Percentiles rank a stretch among this genome's conserved stretches.
Conservation (phyloP, 1,139 yeast species). For the Torulaspora pretoriensis region DNA sequence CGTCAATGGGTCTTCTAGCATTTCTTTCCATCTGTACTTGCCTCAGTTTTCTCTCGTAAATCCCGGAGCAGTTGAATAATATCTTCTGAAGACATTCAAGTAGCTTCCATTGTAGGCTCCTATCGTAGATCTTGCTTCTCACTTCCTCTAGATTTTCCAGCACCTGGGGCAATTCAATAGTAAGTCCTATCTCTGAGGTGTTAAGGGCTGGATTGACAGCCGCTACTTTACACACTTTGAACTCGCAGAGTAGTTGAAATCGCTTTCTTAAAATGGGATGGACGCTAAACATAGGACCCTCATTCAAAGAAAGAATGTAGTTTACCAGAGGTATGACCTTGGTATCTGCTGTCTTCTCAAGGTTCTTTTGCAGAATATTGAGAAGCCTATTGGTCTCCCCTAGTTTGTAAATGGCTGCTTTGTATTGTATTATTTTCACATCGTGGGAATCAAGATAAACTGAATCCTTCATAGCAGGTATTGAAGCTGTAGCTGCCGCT, state of each 20-base stretch:
- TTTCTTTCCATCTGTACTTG: slow-evolving; percentile 43
- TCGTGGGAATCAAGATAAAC: slow-evolving; percentile 28
- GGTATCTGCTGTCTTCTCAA: slow-evolving; percentile 20
- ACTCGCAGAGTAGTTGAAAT: slow-evolving; percentile 26
- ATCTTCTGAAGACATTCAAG: slow-evolving; percentile 23
- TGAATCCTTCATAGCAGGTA: slow-evolving; percentile 20
- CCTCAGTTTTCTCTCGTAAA: slow-evolving; percentile 47
- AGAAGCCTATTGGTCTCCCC: slow-evolving; percentile 26
- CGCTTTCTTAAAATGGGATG: slow-evolving; percentile 30
- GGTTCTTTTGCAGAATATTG: slow-evolving; percentile 22
- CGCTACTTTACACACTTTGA: slow-evolving; percentile 24
- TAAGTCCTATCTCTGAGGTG: slow-evolving; percentile 18
- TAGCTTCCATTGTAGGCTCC: slow-evolving; percentile 27
- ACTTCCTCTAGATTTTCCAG: slow-evolving; percentile 12
- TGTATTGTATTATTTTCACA: slow-evolving; percentile 31
- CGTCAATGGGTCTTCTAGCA: slow-evolving; percentile 31
- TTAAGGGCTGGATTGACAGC: slow-evolving; percentile 19
- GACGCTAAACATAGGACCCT: slow-evolving; percentile 32
- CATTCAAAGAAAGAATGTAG: slow-evolving; percentile 29
- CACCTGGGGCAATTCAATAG: slow-evolving; percentile 19
- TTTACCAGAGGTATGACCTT: slow-evolving; percentile 31
- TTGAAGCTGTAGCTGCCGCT: slow-evolving; percentile 31
- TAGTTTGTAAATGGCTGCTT: slow-evolving; percentile 26
- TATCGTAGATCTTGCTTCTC: slow-evolving; percentile 26
- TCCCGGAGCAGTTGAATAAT: slow-evolving; percentile 41